Conservation (phyloP, 257 asterid genomes). For the Jaltomata sinuosa region DNA sequence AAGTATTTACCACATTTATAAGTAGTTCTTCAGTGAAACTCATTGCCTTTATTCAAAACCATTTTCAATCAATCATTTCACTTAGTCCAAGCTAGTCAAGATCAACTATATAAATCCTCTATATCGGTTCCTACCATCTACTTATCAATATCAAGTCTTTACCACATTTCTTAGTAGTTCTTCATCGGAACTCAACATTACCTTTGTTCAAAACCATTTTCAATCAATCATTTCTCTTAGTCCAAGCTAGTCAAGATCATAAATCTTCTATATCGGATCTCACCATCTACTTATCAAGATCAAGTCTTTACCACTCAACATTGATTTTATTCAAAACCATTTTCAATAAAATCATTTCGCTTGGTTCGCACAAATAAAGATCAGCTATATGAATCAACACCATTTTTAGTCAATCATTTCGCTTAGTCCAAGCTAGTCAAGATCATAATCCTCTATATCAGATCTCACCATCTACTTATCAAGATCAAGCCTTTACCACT, state of each 20-base stretch:
- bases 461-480: neutral
- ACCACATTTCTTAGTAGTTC: neutral
- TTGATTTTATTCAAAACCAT: neutral
- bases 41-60: neutral
- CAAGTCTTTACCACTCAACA: neutral
- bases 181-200: neutral
- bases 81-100: neutral
- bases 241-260: neutral
- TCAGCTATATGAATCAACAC: neutral
- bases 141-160: neutral
- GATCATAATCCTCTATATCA: neutral
- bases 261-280: neutral
- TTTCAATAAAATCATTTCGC: neutral
- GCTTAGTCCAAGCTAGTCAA: too few species aligned
- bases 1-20: neutral
- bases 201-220: neutral
- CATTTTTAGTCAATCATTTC: too few species aligned
- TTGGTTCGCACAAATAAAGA: neutral
- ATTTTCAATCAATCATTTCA: neutral
- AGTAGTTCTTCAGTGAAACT: neutral
- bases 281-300: neutral
- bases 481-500: neutral
- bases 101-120: neutral
- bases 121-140: neutral
- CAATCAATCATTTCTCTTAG: neutral